Percentiles rank a stretch among this genome's conserved stretches.
Conservation (phyloP, 78 protist genomes). For the slime mould (Dictyostelium discoideum) region dicty_2.7 NC_007091.3:2507501-2508000, state of each 20-base stretch:
- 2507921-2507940: not conserved
- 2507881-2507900: not conserved
- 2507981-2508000: not conserved
- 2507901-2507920: not conserved
- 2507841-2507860: not conserved
- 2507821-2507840: not conserved
- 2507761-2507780: not conserved
- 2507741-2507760: not conserved
- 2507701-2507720: not conserved
- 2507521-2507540: not conserved
- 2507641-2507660: no score
- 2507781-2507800: not conserved
- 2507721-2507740: no score
- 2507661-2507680: not conserved
- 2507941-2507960: not conserved
- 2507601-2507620: not conserved
- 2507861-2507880: not conserved
- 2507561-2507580: slow-evolving; percentile 21
- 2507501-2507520: not conserved
- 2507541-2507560: not conserved
- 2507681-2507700: not conserved
- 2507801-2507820: not conserved
- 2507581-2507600: slow-evolving; percentile 42
- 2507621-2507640: no score
- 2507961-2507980: no score